phyloP scores from a whole-genome alignment of 1,284 basidiomycete genomes.

The Irpex sp. region DNA sequence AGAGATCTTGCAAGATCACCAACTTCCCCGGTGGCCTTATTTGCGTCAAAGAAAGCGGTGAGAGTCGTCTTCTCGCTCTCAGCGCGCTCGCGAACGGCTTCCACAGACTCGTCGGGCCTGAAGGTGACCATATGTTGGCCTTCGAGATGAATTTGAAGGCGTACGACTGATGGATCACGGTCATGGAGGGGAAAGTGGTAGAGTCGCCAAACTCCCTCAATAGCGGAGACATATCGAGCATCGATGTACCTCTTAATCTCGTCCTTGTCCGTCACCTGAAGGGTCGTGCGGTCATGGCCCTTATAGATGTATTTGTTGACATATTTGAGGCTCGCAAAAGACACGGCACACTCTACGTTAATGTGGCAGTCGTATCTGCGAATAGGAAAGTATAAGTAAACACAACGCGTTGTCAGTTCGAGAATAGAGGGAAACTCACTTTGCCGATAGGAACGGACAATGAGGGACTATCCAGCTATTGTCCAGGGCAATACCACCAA shows the following conservation, averaged over 20 bases:
- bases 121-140: slow-evolving; percentile 32
- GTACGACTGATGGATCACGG: slow-evolving; percentile 28
- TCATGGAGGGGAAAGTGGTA: slow-evolving; percentile 28
- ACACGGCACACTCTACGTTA: slow-evolving; percentile 35
- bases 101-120: slow-evolving; percentile 23
- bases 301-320: slow-evolving; percentile 44
- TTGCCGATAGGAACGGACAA: slow-evolving; percentile 24
- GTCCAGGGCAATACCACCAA: slow-evolving; percentile 17
- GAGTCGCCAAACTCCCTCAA: slow-evolving; percentile 31
- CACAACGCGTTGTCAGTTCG: background rate
- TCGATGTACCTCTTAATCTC: slow-evolving; percentile 31
- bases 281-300: slow-evolving; percentile 32
- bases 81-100: slow-evolving; percentile 21
- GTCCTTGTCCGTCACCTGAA: slow-evolving; percentile 24
- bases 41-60: slow-evolving; percentile 37
- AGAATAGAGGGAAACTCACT: slow-evolving; percentile 15
- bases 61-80: slow-evolving; percentile 18
- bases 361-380: slow-evolving; percentile 39
- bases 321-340: slow-evolving; percentile 35
- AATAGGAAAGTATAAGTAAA: background rate
- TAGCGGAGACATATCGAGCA: slow-evolving; percentile 32
- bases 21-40: slow-evolving; percentile 18
- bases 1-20: slow-evolving; percentile 3
- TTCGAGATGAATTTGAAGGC: slow-evolving; percentile 34
- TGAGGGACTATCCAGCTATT: slow-evolving; percentile 37